These are phyloP conservation scores for Diplosphaera chodatii DNA, from an alignment of 139 green algal genomes.

Conservation along the genomic window DNA sequence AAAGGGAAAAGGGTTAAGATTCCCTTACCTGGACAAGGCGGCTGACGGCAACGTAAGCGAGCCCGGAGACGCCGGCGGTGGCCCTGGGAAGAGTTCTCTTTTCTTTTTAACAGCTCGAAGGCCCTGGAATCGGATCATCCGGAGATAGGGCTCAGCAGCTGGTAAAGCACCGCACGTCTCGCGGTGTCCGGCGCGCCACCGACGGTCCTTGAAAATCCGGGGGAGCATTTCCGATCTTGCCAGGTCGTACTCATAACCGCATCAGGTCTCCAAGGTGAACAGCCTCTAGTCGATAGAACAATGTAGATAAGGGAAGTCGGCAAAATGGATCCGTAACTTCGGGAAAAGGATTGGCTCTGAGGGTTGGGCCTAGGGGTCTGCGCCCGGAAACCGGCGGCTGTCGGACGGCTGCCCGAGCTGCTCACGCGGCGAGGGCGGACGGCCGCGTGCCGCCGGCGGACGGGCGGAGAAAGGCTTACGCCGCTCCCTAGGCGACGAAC, in stretches of 20 bases:
- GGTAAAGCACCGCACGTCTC: conserved; percentile 82
- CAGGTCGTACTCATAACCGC: conserved; percentile 91
- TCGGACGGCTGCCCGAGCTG: conserved; percentile 61
- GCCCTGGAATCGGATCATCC: conserved; percentile 83
- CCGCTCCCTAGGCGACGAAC: conserved; percentile 74
- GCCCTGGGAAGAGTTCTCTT: conserved; percentile 90
- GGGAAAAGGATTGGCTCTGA: conserved; percentile 95
- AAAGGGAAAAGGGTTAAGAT: conserved; percentile 94
- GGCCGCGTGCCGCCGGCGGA: conserved; percentile 53
- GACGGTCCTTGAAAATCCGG: conserved; percentile 87
- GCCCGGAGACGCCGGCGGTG: conserved; percentile 73
- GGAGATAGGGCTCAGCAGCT: conserved; percentile 80
- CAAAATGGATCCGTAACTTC: conserved; percentile 95
- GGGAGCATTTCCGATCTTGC: conserved; percentile 69
- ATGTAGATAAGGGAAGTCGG: conserved; percentile 96
- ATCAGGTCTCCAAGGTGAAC: conserved; percentile 96
- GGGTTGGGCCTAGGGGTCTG: conserved; percentile 75
- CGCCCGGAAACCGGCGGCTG: conserved; percentile 48
- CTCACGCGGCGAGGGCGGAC: conserved; percentile 48
- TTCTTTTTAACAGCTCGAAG: conserved; percentile 88
- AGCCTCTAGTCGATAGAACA: conserved; percentile 93
- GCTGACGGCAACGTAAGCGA: conserved; percentile 80
- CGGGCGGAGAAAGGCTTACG: conserved; percentile 52
- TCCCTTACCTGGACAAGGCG: conserved; percentile 83
- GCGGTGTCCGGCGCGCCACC: conserved; percentile 75